Evolutionary conservation across 1,139 yeast genomes (phyloP), one percentile per base, ranked within the genome.

Genomic region (Candida pseudocylindracea): DNA sequence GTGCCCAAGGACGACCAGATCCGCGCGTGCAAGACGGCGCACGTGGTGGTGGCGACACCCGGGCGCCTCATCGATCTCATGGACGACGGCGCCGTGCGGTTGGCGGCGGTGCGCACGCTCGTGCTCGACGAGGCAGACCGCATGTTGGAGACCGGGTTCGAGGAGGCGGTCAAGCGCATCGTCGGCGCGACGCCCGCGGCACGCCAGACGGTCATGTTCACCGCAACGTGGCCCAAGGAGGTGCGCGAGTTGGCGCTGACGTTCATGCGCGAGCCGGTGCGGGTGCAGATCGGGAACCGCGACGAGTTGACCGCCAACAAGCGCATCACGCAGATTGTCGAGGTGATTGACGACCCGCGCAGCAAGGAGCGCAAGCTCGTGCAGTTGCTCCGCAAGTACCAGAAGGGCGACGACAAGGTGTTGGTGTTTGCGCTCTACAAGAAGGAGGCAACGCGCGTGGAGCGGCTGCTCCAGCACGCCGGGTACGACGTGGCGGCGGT

Each of bases 61-160:
- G 99, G 99, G 41, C 72, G 99, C 52, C 61, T 91, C 45, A 67
- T 83, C 39, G 99, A 88, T 57, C 63, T 91, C 47, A 61, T 88
- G 42, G 76, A 85, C 41, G 98, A 88, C 48, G 93, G 93, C 8
- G 67, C 85, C 29, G 72, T 80, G 31, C 69, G 75, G 42, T 61
- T 88, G 40, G 56, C 70, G 27, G 49, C 60, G 7, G 74, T 85
- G 27, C 67, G 75, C 41, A 85, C 79, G 49, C 61, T 91, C 41
- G 92, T 88, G 20, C 62, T 88, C 34, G 99, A 88, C 52, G 99
- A 88, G 57, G 99, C 98, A 29, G 99, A 88, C 51, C 70, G 99
- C 56, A 91, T 88, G 98, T 67, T 88, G 40, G 98, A 88, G 53
- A 61, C 58, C 44, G 99, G 99, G 27, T 88, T 88, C 47, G 98